These are phyloP conservation scores for Cercospora nicotianae DNA, from an alignment of 2,329 filamentous ascomycete genomes.

Conservation along the genomic window DNA sequence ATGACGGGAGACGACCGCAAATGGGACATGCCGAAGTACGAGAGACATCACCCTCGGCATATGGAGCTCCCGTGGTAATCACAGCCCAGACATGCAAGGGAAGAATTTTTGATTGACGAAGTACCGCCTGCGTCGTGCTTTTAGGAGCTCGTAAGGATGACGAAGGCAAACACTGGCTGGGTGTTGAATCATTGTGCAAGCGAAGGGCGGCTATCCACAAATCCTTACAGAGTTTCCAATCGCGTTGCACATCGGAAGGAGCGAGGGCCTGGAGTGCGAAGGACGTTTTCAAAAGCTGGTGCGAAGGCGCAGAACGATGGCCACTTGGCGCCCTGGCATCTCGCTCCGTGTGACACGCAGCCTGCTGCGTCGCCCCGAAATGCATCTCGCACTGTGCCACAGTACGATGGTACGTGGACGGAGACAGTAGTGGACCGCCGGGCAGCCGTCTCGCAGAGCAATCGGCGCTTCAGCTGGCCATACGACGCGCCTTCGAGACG, in stretches of 20 bases:
- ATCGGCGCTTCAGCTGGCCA: neutral
- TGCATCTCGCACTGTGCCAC: conserved; percentile 9
- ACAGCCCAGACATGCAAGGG: conserved; percentile 11
- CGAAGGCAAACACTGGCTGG: neutral
- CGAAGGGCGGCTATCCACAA: conserved; percentile 10
- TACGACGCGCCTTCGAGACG: neutral
- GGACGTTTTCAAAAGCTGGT: conserved; percentile 4
- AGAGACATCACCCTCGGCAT: neutral
- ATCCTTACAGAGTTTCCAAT: conserved; percentile 4
- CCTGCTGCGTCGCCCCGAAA: conserved; percentile 1
- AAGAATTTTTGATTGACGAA: conserved; percentile 5
- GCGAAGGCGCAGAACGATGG: conserved; percentile 7
- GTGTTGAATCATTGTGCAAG: conserved; percentile 6
- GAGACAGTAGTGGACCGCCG: neutral
- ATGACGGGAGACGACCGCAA: conserved; percentile 6
- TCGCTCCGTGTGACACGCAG: conserved; percentile 2
- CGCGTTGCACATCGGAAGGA: conserved; percentile 7
- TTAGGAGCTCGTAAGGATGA: conserved; percentile 13
- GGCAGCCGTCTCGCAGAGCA: neutral
- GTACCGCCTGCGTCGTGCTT: neutral
- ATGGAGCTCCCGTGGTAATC: conserved; percentile 1
- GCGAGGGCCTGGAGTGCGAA: neutral
- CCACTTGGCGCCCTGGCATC: conserved; percentile 4
- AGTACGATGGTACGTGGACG: neutral
- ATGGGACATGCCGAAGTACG: conserved; percentile 9